These are phyloP conservation scores for Berberis thunbergii DNA, from an alignment of 164 flowering plant species.

Conservation along the genomic window DNA sequence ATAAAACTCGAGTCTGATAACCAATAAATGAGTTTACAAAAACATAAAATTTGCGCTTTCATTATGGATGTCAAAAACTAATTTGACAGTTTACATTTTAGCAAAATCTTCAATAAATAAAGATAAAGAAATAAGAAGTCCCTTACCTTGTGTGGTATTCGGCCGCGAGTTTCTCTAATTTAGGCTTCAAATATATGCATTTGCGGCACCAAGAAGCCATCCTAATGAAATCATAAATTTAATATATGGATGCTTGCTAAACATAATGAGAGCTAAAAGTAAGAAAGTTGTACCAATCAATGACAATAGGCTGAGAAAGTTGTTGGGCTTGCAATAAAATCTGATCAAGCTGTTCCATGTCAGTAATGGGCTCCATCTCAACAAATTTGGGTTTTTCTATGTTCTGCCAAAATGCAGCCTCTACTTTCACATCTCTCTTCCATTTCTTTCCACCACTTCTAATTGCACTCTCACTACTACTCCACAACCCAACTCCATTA, in stretches of 20 bases:
- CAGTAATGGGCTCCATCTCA: slow-evolving; percentile 65
- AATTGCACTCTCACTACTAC: slow-evolving; percentile 11
- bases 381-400: slow-evolving; percentile 39
- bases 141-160: slow-evolving; percentile 64
- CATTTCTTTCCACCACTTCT: slow-evolving; percentile 17
- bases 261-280: background rate
- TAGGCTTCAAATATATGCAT: slow-evolving; percentile 94
- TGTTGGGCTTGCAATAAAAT: slow-evolving; percentile 45
- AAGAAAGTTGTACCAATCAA: slow-evolving; percentile 53
- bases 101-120: background rate
- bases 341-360: slow-evolving; percentile 58
- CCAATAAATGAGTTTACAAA: background rate
- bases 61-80: background rate
- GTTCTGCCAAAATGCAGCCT: slow-evolving; percentile 43
- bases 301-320: slow-evolving; percentile 54
- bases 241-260: too few relatives aligned
- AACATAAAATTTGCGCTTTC: too few relatives aligned
- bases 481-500: slow-evolving; percentile 5
- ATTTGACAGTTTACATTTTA: background rate
- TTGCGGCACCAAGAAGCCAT: slow-evolving; percentile 96
- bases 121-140: background rate
- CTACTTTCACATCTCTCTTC: slow-evolving; percentile 28
- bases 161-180: slow-evolving; percentile 86
- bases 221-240: slow-evolving; percentile 27
- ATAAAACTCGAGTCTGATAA: slow-evolving; percentile 54